Conservation (phyloP, 352 stramenopile species). For the Phytophthora meadii region DNA sequence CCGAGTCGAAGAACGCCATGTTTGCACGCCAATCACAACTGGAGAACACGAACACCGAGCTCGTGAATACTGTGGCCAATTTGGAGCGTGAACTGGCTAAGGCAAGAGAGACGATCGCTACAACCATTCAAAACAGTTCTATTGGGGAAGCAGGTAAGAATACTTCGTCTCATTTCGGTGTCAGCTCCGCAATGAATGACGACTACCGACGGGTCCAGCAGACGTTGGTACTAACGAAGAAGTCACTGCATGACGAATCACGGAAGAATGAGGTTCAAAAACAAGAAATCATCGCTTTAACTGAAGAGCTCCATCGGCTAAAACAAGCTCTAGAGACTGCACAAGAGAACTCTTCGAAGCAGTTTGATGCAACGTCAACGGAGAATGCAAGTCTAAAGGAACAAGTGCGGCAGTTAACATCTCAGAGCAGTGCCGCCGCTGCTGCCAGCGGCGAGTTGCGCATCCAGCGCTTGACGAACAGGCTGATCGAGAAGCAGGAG, state of each 20-base stretch:
- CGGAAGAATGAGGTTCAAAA: constrained; percentile 71
- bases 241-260: constrained; percentile 74
- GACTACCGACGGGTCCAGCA: constrained; percentile 73
- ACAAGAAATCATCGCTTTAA: constrained; percentile 67
- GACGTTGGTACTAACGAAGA: constrained; percentile 74
- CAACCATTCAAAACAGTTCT: constrained; percentile 11
- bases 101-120: constrained; percentile 37
- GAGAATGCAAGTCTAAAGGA: constrained; percentile 61
- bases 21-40: constrained; percentile 77
- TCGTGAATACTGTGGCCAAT: constrained; percentile 69
- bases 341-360: constrained; percentile 44
- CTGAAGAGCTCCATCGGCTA: constrained; percentile 57
- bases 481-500: constrained; percentile 86
- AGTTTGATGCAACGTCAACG: constrained; percentile 45
- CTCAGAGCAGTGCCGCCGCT: constrained; percentile 23
- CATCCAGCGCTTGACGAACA: constrained; percentile 83
- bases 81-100: constrained; percentile 67
- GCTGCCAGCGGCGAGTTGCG: constrained; percentile 55
- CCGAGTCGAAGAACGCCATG: constrained; percentile 71
- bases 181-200: constrained; percentile 44
- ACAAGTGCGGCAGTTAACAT: constrained; percentile 44
- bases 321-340: constrained; percentile 47
- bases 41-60: constrained; percentile 77
- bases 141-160: constrained; percentile 1
- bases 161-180: constrained; percentile 11